phyloP scores from a whole-genome alignment of 2,329 filamentous ascomycete genomes.

The Orbilia brochopaga region DNA sequence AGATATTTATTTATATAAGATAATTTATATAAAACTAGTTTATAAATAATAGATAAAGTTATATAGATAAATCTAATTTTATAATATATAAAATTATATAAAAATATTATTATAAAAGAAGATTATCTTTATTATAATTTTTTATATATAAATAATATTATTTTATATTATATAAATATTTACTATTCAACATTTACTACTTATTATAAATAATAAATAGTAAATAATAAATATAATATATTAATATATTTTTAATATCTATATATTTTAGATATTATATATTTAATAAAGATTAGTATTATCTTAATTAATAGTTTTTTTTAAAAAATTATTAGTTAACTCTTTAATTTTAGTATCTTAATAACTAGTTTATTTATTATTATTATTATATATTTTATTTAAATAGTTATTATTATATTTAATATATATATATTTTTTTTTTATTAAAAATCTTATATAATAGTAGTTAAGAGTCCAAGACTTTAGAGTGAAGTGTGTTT shows the following conservation, averaged over 20 bases:
- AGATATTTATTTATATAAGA: neutral
- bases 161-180: neutral
- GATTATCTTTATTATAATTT: slow-evolving; percentile 4
- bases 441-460: too few relatives aligned
- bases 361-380: too few relatives aligned
- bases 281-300: too few relatives aligned
- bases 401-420: neutral
- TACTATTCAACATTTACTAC: too few relatives aligned
- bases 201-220: too few relatives aligned
- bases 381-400: too few relatives aligned
- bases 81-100: neutral
- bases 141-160: slow-evolving; percentile 11
- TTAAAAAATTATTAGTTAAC: too few relatives aligned
- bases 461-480: too few relatives aligned
- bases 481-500: too few relatives aligned
- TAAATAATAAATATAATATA: neutral
- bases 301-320: too few relatives aligned
- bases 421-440: slow-evolving; percentile 7
- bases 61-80: neutral
- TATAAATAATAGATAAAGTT: neutral
- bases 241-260: neutral
- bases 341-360: too few relatives aligned
- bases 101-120: slow-evolving; percentile 26
- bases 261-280: neutral
- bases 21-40: neutral